Evolutionary conservation across 108 stramenopile genomes (phyloP), one percentile per base, ranked within the genome.

Genomic region (Asterionellopsis glacialis): DNA sequence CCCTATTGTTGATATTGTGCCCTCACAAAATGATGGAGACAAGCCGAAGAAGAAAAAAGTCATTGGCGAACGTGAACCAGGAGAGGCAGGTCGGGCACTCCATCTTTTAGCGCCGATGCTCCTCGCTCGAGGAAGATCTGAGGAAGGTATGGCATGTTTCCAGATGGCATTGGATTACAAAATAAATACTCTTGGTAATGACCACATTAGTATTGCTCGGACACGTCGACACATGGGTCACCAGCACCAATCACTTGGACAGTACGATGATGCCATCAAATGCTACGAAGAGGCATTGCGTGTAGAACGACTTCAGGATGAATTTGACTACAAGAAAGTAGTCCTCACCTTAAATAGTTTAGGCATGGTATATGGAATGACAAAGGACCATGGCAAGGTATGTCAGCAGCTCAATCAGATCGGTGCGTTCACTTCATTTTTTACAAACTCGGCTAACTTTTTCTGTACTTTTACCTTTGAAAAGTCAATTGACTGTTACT

Each of bases 151-250:
- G 40, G 15, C 24, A 2, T 48, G 25, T 19, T 51, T 50, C 24
- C 5, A 48, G 49, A 51, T 24, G 22, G 49, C 48, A 3, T 13
- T 61, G 2, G n/a, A 18, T 28, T 49, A 28, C 11, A 61, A 61
- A 22, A n/a, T 47, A 5, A 11, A 45, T 11, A 13, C 50, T n/a
- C 25, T 51, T 14, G 61, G 61, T 9, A 14, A 18, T 15, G 21
- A 41, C 6, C 49, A 61, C 48, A 14, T 19, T 24, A 50, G 25
- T 50, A 15, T 61, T 11, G 61, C 48, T n/a, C 22, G 26, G 7
- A 61, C 61, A 18, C 19, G 22, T 2, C 61, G 49, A 18, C 45
- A 61, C 48, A 41, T n/a, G 15, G 61, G 61, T 14, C 45, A 61
- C 27, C 26, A 28, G 21, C 49, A 61, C 23, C 21, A 48, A 9